Conservation (phyloP, 257 asterid species). For the Nicotiana undulata region DNA sequence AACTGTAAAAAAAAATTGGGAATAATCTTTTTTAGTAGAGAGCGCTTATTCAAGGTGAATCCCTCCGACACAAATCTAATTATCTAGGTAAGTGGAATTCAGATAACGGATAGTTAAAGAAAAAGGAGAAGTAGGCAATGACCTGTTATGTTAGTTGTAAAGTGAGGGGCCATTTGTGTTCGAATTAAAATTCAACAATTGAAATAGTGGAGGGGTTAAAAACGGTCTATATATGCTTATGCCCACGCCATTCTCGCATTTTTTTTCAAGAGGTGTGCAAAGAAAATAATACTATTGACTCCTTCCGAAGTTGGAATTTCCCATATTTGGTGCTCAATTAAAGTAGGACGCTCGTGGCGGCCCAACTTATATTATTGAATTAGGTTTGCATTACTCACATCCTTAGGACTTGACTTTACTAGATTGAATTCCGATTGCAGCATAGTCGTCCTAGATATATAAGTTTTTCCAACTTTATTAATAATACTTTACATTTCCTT, state of each 20-base stretch:
- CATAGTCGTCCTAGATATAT: not conserved
- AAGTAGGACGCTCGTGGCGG: not conserved
- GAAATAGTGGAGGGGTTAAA: too few relatives aligned
- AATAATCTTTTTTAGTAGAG: too few relatives aligned
- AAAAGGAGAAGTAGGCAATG: too few relatives aligned
- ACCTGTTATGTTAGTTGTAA: too few relatives aligned
- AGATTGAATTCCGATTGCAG: not conserved
- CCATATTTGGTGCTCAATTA: not conserved
- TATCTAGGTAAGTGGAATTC: too few relatives aligned
- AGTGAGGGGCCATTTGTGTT: too few relatives aligned
- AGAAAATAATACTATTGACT: not conserved
- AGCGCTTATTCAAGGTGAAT: too few relatives aligned
- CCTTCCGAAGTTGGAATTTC: not conserved
- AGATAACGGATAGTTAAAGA: too few relatives aligned
- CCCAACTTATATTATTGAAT: not conserved
- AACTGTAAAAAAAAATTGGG: too few relatives aligned
- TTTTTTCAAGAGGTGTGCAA: not conserved
- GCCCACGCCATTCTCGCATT: not conserved
- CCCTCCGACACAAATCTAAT: too few relatives aligned
- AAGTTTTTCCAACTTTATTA: not conserved
- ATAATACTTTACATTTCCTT: not conserved
- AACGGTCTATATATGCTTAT: not conserved
- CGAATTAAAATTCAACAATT: too few relatives aligned
- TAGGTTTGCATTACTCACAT: not conserved
- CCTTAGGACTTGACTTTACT: not conserved